phyloP scores from a whole-genome alignment of 805 yeast genomes.

The Wickerhamiella spandovensis region DNA sequence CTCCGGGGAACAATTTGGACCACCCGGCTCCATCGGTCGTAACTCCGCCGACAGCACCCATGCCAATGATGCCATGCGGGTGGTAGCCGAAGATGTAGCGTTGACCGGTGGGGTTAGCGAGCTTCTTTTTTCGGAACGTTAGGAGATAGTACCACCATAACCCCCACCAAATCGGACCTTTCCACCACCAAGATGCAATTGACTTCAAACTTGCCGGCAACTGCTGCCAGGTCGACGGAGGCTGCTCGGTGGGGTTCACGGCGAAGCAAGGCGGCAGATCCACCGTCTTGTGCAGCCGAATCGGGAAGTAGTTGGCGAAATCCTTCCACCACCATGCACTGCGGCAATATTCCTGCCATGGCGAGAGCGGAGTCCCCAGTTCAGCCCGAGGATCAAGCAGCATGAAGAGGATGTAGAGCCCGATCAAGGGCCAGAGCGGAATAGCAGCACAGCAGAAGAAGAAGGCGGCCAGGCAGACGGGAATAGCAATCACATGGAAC shows the following conservation, averaged over 20 bases:
- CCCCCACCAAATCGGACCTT: slow-evolving; percentile 2
- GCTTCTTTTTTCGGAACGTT: not conserved
- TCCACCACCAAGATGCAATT: slow-evolving; percentile 1
- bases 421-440: slow-evolving; percentile 49
- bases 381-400: slow-evolving; percentile 52
- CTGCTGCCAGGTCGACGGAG: slow-evolving; percentile 2
- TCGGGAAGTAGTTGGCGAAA: slow-evolving; percentile 72
- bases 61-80: slow-evolving; percentile 91
- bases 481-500: slow-evolving; percentile 62
- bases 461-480: slow-evolving; percentile 33
- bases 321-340: slow-evolving; percentile 49
- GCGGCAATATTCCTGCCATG: slow-evolving; percentile 47
- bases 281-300: slow-evolving; percentile 49
- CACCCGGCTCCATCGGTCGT: slow-evolving; percentile 73
- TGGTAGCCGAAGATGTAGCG: slow-evolving; percentile 83
- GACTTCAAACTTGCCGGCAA: not conserved
- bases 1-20: slow-evolving; percentile 63
- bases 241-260: not conserved
- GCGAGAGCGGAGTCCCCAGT: slow-evolving; percentile 51
- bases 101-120: slow-evolving; percentile 36
- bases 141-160: slow-evolving; percentile 9
- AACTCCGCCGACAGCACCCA: slow-evolving; percentile 78
- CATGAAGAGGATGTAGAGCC: slow-evolving; percentile 50
- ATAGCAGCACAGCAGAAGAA: slow-evolving; percentile 47
- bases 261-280: slow-evolving; percentile 61